Conservation (phyloP, 352 stramenopile genomes). For the Elongisporangium prolatum region DNA sequence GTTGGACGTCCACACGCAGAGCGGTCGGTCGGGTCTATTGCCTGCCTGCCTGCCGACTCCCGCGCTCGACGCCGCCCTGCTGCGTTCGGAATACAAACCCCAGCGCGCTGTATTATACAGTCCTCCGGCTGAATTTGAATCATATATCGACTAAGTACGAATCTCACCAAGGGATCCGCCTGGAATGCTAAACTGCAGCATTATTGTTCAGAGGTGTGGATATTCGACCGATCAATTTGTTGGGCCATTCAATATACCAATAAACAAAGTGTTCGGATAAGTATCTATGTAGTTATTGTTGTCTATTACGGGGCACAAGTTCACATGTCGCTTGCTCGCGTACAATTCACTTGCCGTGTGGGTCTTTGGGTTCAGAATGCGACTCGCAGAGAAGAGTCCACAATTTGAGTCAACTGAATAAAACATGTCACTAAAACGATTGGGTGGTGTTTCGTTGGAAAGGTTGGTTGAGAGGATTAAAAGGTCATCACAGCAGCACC, state of each 20-base stretch:
- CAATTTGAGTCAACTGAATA: background rate
- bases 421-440: background rate
- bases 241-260: background rate
- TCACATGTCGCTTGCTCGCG: background rate
- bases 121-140: background rate
- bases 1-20: background rate
- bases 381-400: background rate
- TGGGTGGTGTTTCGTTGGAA: background rate
- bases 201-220: background rate
- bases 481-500: conserved; percentile 3
- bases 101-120: background rate
- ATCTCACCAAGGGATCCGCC: no score
- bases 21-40: background rate
- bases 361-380: no score
- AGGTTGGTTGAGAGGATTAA: background rate
- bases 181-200: no score
- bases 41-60: background rate
- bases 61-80: background rate
- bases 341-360: background rate
- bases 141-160: background rate
- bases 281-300: background rate
- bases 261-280: background rate
- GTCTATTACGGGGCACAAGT: background rate
- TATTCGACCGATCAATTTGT: background rate
- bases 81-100: background rate